These are phyloP conservation scores for Solanum hybrid DNA, from an alignment of 305 asterid genomes.

Conservation along the genomic window DNA sequence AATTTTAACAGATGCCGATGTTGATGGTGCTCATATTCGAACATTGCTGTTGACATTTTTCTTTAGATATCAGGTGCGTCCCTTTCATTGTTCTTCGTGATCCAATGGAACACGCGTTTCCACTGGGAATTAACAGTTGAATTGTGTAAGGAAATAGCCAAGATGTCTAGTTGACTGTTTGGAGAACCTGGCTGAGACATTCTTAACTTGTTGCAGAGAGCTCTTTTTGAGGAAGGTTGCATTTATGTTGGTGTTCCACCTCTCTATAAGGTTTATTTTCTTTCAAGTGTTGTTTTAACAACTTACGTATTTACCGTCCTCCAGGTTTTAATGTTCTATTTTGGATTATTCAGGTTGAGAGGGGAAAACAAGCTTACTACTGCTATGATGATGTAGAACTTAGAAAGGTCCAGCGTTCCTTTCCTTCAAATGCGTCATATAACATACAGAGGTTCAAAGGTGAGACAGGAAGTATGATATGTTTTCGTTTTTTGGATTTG, in stretches of 20 bases:
- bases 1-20: constrained; percentile 95
- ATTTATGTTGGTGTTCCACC: constrained; percentile 99
- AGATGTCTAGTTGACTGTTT: background rate
- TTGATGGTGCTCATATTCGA: constrained; percentile 97
- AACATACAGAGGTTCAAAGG: constrained; percentile 98
- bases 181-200: constrained; percentile 7
- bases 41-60: constrained; percentile 85
- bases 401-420: constrained; percentile 47
- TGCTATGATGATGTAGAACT: constrained; percentile 83
- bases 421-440: constrained; percentile 87
- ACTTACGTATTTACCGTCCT: constrained; percentile 6
- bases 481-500: background rate
- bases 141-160: background rate
- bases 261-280: constrained; percentile 63
- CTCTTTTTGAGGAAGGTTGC: constrained; percentile 88
- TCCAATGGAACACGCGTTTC: background rate
- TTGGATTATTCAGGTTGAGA: constrained; percentile 58
- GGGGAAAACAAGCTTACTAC: constrained; percentile 78
- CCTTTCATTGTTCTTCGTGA: background rate
- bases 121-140: background rate
- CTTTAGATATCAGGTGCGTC: constrained; percentile 83
- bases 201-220: constrained; percentile 51
- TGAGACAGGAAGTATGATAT: constrained; percentile 9
- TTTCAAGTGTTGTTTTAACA: background rate
- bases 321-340: constrained; percentile 3